Evolutionary conservation across 2,329 filamentous ascomycete species (phyloP).

Genomic region (Cordyceps cateniannulata): DNA sequence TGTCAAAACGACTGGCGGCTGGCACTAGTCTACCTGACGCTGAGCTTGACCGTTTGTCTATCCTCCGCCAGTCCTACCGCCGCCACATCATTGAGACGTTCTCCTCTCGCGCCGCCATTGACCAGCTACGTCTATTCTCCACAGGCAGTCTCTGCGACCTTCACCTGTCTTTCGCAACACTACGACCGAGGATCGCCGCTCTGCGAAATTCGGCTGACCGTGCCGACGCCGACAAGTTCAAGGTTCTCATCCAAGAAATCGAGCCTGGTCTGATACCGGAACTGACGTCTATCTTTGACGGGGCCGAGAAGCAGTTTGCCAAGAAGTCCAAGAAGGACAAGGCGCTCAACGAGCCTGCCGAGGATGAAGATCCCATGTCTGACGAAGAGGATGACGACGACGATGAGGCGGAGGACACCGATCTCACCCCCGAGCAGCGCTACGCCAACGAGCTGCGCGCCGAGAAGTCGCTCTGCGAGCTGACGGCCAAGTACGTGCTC

Average conservation of each 20-base stretch:
- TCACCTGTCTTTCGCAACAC: constrained; percentile 69
- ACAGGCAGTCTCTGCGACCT: constrained; percentile 76
- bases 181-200: constrained; percentile 51
- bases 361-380: constrained; percentile 68
- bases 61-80: constrained; percentile 50
- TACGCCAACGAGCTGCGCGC: constrained; percentile 63
- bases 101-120: constrained; percentile 61
- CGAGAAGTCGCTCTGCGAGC: constrained; percentile 79
- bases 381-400: constrained; percentile 52
- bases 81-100: constrained; percentile 61
- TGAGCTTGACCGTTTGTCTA: constrained; percentile 54
- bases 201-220: constrained; percentile 23
- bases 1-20: constrained; percentile 49
- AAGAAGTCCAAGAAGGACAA: constrained; percentile 53
- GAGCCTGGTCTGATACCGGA: constrained; percentile 56
- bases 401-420: constrained; percentile 49
- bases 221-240: constrained; percentile 25
- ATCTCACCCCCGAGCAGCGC: constrained; percentile 50
- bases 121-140: constrained; percentile 70
- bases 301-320: constrained; percentile 71
- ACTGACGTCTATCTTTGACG: constrained; percentile 70
- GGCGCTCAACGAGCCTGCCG: constrained; percentile 55
- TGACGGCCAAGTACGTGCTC: constrained; percentile 79
- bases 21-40: constrained; percentile 49
- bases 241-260: constrained; percentile 59